A percentile compares a stretch with the other conserved stretches of the same genome.
Evolutionary conservation across 2,329 filamentous ascomycete species (phyloP).

Genomic region (Aureobasidium sp.): DNA sequence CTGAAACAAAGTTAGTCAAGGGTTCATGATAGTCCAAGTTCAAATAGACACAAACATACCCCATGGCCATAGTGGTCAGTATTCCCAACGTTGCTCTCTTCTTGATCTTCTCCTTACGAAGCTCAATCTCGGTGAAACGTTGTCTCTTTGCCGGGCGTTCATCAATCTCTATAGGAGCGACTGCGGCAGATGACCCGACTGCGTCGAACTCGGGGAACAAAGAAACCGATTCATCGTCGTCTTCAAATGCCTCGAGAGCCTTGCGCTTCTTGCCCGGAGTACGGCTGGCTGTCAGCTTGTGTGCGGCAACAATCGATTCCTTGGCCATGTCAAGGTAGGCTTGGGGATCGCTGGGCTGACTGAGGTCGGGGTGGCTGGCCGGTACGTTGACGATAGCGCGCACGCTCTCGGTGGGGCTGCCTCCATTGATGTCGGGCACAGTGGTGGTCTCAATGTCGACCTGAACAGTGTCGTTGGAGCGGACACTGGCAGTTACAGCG

Average conservation of each 20-base stretch:
- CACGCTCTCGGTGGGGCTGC: constrained; percentile 60
- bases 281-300: constrained; percentile 34
- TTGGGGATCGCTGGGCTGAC: constrained; percentile 66
- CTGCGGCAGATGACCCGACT: neutral
- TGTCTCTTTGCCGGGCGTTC: constrained; percentile 59
- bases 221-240: constrained; percentile 40
- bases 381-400: constrained; percentile 71
- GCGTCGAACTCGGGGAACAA: constrained; percentile 16
- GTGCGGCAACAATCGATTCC: constrained; percentile 72
- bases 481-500: constrained; percentile 24
- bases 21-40: too few species aligned
- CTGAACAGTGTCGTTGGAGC: constrained; percentile 45
- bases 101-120: constrained; percentile 78
- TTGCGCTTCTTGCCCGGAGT: constrained; percentile 54
- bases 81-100: constrained; percentile 79
- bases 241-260: constrained; percentile 56
- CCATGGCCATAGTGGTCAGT: constrained; percentile 76
- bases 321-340: constrained; percentile 80
- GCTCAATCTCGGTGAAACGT: constrained; percentile 64
- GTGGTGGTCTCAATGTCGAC: constrained; percentile 61
- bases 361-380: constrained; percentile 54
- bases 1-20: neutral
- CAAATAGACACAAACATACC: constrained; percentile 55
- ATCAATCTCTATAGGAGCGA: constrained; percentile 34
- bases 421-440: constrained; percentile 40